Conservation (phyloP, 306 rosid genomes). For the Corylus heterophylla region DNA sequence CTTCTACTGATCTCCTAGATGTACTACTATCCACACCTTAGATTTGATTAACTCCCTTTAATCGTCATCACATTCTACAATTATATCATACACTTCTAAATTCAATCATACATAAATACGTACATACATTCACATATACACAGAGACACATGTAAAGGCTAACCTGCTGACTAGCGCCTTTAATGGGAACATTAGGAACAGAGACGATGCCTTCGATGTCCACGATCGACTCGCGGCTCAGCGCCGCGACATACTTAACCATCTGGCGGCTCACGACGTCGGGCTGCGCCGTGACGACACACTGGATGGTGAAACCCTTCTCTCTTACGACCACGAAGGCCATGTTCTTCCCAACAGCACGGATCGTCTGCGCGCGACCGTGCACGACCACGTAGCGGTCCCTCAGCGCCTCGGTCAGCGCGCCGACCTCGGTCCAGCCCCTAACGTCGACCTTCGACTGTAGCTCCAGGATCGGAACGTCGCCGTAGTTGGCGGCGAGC, state of each 20-base stretch:
- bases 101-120: not conserved
- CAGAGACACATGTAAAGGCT: not conserved
- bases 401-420: conserved; percentile 39
- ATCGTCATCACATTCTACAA: not conserved
- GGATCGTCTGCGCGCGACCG: conserved; percentile 77
- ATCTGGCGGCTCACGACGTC: conserved; percentile 75
- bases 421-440: conserved; percentile 57
- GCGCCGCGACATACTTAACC: conserved; percentile 69
- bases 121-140: not conserved
- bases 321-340: conserved; percentile 75
- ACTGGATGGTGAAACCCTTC: conserved; percentile 74
- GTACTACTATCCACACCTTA: not conserved
- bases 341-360: conserved; percentile 91
- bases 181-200: conserved; percentile 59
- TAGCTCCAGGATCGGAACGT: conserved; percentile 58
- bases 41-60: too few species aligned
- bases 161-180: conserved; percentile 87
- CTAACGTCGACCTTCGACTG: conserved; percentile 55
- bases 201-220: conserved; percentile 75
- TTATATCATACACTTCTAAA: not conserved
- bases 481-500: conserved; percentile 69
- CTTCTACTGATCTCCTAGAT: not conserved
- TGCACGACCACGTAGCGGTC: conserved; percentile 52
- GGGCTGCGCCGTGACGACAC: conserved; percentile 66
- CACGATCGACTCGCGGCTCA: conserved; percentile 80